Evolutionary conservation across 768 basidiomycete genomes (phyloP).

Genomic region (Lentinula detonsa): DNA sequence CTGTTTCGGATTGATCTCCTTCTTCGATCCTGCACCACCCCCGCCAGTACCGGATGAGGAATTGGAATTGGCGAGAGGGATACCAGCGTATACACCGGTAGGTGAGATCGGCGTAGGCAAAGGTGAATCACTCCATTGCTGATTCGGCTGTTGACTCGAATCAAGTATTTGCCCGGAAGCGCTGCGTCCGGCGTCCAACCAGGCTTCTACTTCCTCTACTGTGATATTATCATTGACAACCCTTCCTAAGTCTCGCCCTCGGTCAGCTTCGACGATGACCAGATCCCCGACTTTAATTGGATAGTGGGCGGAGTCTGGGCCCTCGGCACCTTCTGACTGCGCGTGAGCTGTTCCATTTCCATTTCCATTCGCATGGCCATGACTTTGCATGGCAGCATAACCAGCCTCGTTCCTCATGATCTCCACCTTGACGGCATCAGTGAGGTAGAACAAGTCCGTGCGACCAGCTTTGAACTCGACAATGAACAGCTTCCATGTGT

Average conservation of each 20-base stretch:
- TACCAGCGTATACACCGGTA: constrained; percentile 1
- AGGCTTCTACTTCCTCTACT: constrained; percentile 83
- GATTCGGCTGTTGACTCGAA: constrained; percentile 26
- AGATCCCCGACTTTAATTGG: constrained; percentile 77
- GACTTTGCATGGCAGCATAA: not conserved
- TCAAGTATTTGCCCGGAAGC: constrained; percentile 26
- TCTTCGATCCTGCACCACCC: constrained; percentile 43
- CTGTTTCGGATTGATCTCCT: constrained; percentile 96
- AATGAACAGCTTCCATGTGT: constrained; percentile 88
- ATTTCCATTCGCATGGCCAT: not conserved
- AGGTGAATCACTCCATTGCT: constrained; percentile 7
- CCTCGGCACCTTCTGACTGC: not conserved
- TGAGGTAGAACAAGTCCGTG: constrained; percentile 90
- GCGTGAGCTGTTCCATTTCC: not conserved
- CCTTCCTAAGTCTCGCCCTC: constrained; percentile 89
- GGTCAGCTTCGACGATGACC: constrained; percentile 95
- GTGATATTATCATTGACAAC: constrained; percentile 90
- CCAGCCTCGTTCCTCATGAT: constrained; percentile 1
- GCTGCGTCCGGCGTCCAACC: constrained; percentile 33
- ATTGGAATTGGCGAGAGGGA: constrained; percentile 11
- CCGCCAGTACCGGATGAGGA: constrained; percentile 11
- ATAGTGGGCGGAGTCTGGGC: not conserved
- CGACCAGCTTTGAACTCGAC: constrained; percentile 97
- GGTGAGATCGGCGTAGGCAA: constrained; percentile 2
- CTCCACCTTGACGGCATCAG: constrained; percentile 48